Conservation (phyloP, 106 monocot genomes). For the Dendrobium catenatum region DNA sequence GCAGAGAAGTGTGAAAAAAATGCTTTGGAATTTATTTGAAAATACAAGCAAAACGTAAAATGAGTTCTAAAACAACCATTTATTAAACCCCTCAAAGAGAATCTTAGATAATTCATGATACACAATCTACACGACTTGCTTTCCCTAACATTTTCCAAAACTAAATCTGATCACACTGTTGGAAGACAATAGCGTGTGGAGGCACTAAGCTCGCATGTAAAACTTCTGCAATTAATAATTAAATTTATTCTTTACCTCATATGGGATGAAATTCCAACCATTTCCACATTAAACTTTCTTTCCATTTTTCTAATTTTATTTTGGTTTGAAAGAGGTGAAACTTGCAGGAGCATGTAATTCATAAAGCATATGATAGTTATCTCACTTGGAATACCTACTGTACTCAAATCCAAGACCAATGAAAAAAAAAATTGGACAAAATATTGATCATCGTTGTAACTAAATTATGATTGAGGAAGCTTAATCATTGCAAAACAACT, state of each 20-base stretch:
- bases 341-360: no score
- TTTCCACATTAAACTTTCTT: not conserved
- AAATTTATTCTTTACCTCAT: not conserved
- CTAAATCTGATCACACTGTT: not conserved
- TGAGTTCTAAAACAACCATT: not conserved
- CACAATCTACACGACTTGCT: not conserved
- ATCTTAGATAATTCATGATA: not conserved
- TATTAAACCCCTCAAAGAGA: not conserved
- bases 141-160: not conserved
- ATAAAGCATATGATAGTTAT: not conserved
- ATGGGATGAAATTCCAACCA: not conserved
- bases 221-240: not conserved
- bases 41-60: not conserved
- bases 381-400: not conserved
- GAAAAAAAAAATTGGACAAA: not conserved
- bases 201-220: not conserved
- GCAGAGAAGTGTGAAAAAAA: not conserved
- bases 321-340: not conserved
- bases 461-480: not conserved
- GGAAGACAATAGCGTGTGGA: not conserved
- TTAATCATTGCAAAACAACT: not conserved
- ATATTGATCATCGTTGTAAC: not conserved
- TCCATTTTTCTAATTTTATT: not conserved
- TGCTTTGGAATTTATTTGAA: not conserved
- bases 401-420: not conserved